A percentile compares a stretch with the other conserved stretches of the same genome.
phyloP scores from a whole-genome alignment of 352 stramenopile species.

The Pythium apleroticum region DNA sequence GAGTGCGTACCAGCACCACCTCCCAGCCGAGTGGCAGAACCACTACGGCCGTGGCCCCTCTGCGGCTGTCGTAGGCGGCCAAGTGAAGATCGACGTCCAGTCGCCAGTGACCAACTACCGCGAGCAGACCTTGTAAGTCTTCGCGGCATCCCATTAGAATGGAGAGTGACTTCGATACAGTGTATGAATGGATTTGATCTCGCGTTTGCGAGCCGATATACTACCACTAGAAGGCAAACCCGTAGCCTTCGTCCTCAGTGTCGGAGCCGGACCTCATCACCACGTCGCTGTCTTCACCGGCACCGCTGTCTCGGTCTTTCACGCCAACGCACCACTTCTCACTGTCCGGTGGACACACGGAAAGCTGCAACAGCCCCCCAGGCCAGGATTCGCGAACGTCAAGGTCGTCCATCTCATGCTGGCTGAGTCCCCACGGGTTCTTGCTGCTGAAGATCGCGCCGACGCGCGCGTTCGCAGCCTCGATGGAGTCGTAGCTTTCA shows the following conservation, averaged over 20 bases:
- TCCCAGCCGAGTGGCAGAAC: conserved; percentile 22
- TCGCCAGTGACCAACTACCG: conserved; percentile 23
- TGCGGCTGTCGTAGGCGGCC: background rate
- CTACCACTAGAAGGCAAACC: background rate
- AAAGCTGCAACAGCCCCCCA: conserved; percentile 11
- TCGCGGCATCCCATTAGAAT: background rate
- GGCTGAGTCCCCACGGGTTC: conserved; percentile 20
- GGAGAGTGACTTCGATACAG: background rate
- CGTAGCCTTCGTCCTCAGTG: conserved; percentile 12
- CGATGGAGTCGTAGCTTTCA: conserved; percentile 6
- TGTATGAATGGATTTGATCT: conserved; percentile 2
- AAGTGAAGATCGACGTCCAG: conserved; percentile 19
- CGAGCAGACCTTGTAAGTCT: conserved; percentile 15
- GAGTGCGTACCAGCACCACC: conserved; percentile 17
- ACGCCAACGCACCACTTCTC: conserved; percentile 20
- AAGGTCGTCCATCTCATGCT: conserved; percentile 18
- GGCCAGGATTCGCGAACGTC: conserved; percentile 16
- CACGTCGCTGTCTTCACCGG: conserved; percentile 17
- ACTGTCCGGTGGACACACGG: conserved; percentile 13
- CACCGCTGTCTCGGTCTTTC: background rate
- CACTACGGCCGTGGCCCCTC: conserved; percentile 12
- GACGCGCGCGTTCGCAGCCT: conserved; percentile 15
- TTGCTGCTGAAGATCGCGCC: conserved; percentile 16
- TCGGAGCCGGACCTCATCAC: conserved; percentile 16
- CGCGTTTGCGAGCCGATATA: no score